Conservation (phyloP, 2,329 filamentous ascomycete species). For the Aspergillus novofumigatus region DNA sequence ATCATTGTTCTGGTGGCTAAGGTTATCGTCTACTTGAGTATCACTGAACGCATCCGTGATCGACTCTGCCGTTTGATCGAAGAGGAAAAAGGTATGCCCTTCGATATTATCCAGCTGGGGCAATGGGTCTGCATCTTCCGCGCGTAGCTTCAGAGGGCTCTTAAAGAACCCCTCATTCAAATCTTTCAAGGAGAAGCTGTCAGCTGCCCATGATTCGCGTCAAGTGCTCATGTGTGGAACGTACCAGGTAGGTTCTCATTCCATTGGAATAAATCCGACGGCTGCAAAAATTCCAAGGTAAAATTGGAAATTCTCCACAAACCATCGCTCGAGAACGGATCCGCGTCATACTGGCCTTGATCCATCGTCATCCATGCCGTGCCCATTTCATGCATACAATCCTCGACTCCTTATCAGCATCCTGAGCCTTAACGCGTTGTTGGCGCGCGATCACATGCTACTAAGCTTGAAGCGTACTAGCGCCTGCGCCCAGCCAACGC, state of each 20-base stretch:
- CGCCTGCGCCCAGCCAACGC: slow-evolving; percentile 6
- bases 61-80: slow-evolving; percentile 17
- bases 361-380: slow-evolving; percentile 23
- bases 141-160: slow-evolving; percentile 15
- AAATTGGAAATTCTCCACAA: slow-evolving; percentile 39
- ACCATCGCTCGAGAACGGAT: slow-evolving; percentile 34
- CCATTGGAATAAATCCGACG: slow-evolving; percentile 34
- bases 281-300: slow-evolving; percentile 32
- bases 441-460: slow-evolving; percentile 18
- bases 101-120: slow-evolving; percentile 32
- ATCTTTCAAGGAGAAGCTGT: slow-evolving; percentile 14
- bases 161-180: slow-evolving; percentile 23
- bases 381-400: slow-evolving; percentile 1
- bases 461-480: slow-evolving; percentile 16
- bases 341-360: slow-evolving; percentile 15
- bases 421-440: slow-evolving; percentile 15
- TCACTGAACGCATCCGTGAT: slow-evolving; percentile 17
- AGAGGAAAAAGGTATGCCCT: slow-evolving; percentile 16
- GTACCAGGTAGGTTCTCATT: slow-evolving; percentile 32
- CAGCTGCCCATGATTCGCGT: background rate
- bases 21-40: slow-evolving; percentile 16
- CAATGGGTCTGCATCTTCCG: slow-evolving; percentile 24
- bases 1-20: slow-evolving; percentile 17
- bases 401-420: slow-evolving; percentile 6
- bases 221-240: slow-evolving; percentile 5